Conservation (phyloP, 495 filamentous ascomycete genomes). For the Peziza echinospora region DNA sequence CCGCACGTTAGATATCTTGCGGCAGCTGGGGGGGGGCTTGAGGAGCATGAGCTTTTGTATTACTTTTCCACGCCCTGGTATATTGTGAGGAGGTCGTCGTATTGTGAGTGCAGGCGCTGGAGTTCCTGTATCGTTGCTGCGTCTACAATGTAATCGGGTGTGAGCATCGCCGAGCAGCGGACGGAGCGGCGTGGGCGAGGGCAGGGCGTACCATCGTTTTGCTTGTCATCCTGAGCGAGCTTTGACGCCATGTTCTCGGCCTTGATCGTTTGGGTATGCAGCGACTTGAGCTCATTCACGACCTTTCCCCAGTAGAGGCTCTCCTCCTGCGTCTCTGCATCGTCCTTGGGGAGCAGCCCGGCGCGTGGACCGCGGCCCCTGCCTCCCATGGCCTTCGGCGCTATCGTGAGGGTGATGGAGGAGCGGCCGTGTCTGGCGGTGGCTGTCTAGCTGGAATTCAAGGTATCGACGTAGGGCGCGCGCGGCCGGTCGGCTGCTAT, state of each 20-base stretch:
- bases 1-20: too few relatives aligned
- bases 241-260: slow-evolving; percentile 12
- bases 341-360: slow-evolving; percentile 11
- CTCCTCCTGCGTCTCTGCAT: slow-evolving; percentile 16
- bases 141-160: too few relatives aligned
- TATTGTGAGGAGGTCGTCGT: not conserved
- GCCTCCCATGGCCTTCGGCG: slow-evolving; percentile 19
- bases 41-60: too few relatives aligned
- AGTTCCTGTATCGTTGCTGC: not conserved
- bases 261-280: slow-evolving; percentile 10
- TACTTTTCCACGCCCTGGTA: not conserved
- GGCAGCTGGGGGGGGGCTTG: too few relatives aligned
- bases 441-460: too few relatives aligned
- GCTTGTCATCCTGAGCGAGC: slow-evolving; percentile 10
- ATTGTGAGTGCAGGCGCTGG: not conserved
- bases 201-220: slow-evolving; percentile 8
- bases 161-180: too few relatives aligned
- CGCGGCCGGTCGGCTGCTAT: too few relatives aligned
- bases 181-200: too few relatives aligned
- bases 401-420: too few relatives aligned
- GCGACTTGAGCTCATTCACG: slow-evolving; percentile 15
- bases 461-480: too few relatives aligned
- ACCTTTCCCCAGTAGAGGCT: slow-evolving; percentile 16
- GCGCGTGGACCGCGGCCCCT: slow-evolving; percentile 16
- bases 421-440: too few relatives aligned